These are phyloP conservation scores for Alternaria sp. DNA, from an alignment of 2,329 filamentous ascomycete genomes.

Conservation along the genomic window DNA sequence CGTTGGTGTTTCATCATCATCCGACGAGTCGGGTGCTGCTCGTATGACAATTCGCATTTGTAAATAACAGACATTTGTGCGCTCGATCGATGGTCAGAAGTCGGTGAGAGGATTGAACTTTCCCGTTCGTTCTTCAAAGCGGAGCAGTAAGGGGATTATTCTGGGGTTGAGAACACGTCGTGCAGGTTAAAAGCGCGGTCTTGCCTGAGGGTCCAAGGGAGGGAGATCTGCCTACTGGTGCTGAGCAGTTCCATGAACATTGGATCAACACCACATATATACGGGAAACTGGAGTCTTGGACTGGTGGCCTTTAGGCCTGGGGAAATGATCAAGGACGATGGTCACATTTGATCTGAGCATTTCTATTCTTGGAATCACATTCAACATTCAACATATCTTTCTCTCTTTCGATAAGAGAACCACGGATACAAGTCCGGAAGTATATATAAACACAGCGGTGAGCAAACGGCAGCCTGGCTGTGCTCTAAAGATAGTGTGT, in stretches of 20 bases:
- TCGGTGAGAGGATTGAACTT: not conserved
- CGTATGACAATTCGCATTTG: not conserved
- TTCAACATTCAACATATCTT: not conserved
- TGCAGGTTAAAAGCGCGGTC: not conserved
- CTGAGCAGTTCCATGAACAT: not conserved
- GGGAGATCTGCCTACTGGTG: not conserved
- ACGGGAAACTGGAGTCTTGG: not conserved
- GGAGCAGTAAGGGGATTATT: not conserved
- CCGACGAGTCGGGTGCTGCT: not conserved
- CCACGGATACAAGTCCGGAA: conserved; percentile 9
- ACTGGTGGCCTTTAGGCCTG: not conserved
- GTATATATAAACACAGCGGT: not conserved
- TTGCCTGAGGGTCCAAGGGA: not conserved
- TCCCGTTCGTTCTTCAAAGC: not conserved
- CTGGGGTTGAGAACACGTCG: too few species aligned
- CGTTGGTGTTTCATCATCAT: conserved; percentile 19
- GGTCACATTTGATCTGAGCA: not conserved
- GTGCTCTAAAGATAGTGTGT: conserved; percentile 2
- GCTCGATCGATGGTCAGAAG: not conserved
- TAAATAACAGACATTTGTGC: not conserved
- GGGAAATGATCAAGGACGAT: conserved; percentile 10
- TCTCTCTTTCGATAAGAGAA: conserved; percentile 1
- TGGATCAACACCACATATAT: not conserved
- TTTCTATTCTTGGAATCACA: conserved; percentile 4
- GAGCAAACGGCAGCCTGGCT: not conserved